A percentile compares a stretch with the other conserved stretches of the same genome.
These are phyloP conservation scores for Quercus rubra DNA, from an alignment of 306 rosid species.

Conservation along the genomic window DNA sequence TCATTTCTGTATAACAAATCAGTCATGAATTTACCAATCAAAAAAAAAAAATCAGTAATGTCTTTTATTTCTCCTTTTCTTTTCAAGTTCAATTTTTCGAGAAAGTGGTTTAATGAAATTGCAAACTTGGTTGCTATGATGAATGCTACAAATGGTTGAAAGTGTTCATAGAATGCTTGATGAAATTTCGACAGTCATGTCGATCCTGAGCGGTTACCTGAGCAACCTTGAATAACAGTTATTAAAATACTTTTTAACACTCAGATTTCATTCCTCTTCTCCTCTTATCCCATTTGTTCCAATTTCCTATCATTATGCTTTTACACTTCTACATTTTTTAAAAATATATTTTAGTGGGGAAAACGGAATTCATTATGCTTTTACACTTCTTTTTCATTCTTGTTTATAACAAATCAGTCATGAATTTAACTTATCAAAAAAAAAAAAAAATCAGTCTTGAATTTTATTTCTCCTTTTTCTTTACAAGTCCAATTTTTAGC, in stretches of 20 bases:
- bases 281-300: not conserved
- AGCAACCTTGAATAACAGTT: conserved; percentile 22
- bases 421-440: too few species aligned
- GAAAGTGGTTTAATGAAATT: not conserved
- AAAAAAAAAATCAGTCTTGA: too few species aligned
- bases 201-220: conserved; percentile 51
- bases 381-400: too few species aligned
- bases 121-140: conserved; percentile 37
- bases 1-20: too few species aligned
- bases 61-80: not conserved
- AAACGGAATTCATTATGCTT: too few species aligned
- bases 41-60: not conserved
- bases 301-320: not conserved
- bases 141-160: conserved; percentile 35
- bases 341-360: too few species aligned
- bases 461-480: too few species aligned
- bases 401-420: too few species aligned
- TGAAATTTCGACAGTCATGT: conserved; percentile 34
- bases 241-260: not conserved
- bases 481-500: too few species aligned
- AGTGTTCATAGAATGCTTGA: conserved; percentile 25
- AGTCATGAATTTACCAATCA: too few species aligned
- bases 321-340: rapidly evolving
- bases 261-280: not conserved
- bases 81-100: not conserved